phyloP scores from a whole-genome alignment of 768 basidiomycete species.

The Russula abietina region DNA sequence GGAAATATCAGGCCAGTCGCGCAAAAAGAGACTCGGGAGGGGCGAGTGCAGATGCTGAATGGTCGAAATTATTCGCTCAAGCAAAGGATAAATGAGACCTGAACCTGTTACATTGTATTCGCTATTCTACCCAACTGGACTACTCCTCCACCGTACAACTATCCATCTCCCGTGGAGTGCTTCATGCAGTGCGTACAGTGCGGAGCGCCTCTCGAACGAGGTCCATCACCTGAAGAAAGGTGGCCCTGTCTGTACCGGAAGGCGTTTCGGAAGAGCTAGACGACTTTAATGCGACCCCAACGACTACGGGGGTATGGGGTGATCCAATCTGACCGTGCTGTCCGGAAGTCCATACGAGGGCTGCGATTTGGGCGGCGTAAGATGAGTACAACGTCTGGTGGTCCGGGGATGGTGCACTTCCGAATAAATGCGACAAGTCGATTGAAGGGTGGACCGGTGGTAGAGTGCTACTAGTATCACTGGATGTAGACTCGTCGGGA shows the following conservation, averaged over 20 bases:
- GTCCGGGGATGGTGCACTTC: slow-evolving; percentile 62
- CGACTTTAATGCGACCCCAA: slow-evolving; percentile 36
- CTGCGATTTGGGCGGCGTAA: slow-evolving; percentile 83
- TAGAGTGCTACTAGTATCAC: slow-evolving; percentile 33
- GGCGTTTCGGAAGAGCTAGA: slow-evolving; percentile 70
- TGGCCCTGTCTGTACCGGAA: slow-evolving; percentile 36
- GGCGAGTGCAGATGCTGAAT: slow-evolving; percentile 23
- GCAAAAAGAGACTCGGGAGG: slow-evolving; percentile 16
- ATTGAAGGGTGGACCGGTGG: slow-evolving; percentile 67
- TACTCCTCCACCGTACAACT: neutral
- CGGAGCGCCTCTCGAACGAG: slow-evolving; percentile 35
- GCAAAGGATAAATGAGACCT: slow-evolving; percentile 12
- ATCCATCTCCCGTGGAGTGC: neutral
- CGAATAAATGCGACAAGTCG: slow-evolving; percentile 71
- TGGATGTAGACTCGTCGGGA: slow-evolving; percentile 34
- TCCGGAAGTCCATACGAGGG: slow-evolving; percentile 65
- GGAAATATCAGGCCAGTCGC: slow-evolving; percentile 32
- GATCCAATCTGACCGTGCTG: slow-evolving; percentile 32
- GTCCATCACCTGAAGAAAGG: slow-evolving; percentile 41
- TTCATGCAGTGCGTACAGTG: neutral
- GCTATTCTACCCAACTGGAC: neutral
- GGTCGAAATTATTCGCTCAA: slow-evolving; percentile 11
- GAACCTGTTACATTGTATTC: neutral
- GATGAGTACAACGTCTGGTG: slow-evolving; percentile 68
- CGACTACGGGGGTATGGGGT: slow-evolving; percentile 16